Evolutionary conservation across 208 protist genomes (phyloP).

Genomic region (Leishmania gerbilli): DNA sequence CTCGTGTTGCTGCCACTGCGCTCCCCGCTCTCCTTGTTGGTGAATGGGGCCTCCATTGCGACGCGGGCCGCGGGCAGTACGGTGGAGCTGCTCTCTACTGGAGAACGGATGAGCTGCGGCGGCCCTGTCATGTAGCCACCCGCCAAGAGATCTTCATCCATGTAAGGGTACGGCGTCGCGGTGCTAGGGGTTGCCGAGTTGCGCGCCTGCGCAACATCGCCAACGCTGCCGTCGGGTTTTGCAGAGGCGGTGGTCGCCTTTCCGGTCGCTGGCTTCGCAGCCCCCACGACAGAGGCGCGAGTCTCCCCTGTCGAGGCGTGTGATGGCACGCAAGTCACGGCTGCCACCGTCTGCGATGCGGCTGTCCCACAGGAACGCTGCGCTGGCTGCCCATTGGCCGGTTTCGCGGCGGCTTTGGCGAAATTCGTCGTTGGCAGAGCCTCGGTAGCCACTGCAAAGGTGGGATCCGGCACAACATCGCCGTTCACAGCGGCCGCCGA

Average conservation of each 20-base stretch:
- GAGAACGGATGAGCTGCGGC: conserved; percentile 7
- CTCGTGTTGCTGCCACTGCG: not conserved
- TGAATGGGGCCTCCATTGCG: not conserved
- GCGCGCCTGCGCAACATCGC: no score
- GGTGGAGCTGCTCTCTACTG: not conserved
- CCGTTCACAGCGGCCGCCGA: conserved; percentile 4
- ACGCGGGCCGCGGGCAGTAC: not conserved
- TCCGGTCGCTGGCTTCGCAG: not conserved
- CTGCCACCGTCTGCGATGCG: not conserved
- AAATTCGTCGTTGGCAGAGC: not conserved
- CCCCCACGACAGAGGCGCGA: not conserved
- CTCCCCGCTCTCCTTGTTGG: not conserved
- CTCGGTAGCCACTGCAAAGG: not conserved
- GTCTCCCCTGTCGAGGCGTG: not conserved
- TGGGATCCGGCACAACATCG: conserved; percentile 5
- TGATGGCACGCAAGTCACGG: not conserved
- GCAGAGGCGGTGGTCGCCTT: not conserved
- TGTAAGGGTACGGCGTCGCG: conserved; percentile 8
- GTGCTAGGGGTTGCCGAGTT: not conserved
- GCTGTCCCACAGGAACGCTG: not conserved
- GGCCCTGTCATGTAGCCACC: conserved; percentile 30
- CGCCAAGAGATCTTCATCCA: conserved; percentile 30
- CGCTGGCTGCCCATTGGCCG: not conserved
- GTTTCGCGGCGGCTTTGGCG: not conserved
- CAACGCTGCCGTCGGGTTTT: not conserved